Percentiles rank a stretch among this genome's conserved stretches.
These are phyloP conservation scores for Candida ulmi DNA, from an alignment of 805 yeast species.

Conservation along the genomic window DNA sequence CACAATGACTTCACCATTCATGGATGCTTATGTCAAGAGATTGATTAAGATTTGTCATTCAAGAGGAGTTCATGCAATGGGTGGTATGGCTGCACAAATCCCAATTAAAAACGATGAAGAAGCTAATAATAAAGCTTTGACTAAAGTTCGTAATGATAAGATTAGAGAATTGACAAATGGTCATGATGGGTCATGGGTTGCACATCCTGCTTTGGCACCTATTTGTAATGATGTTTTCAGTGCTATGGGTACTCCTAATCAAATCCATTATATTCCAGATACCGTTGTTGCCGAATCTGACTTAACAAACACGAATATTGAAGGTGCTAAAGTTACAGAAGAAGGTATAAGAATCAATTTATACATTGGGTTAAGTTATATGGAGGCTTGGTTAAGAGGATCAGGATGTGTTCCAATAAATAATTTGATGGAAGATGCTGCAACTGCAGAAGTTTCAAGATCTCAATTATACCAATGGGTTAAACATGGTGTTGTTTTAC, in stretches of 20 bases:
- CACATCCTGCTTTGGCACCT: conserved; percentile 77
- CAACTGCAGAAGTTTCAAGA: conserved; percentile 84
- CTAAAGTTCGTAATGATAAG: conserved; percentile 68
- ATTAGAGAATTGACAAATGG: conserved; percentile 72
- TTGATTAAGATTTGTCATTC: conserved; percentile 70
- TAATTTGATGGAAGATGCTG: conserved; percentile 86
- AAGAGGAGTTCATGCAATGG: conserved; percentile 82
- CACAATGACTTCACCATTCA: conserved; percentile 77
- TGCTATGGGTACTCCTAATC: conserved; percentile 81
- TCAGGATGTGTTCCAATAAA: conserved; percentile 84
- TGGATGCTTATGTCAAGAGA: conserved; percentile 72
- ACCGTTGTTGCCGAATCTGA: conserved; percentile 46
- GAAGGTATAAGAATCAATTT: conserved; percentile 67
- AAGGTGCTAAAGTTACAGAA: conserved; percentile 57
- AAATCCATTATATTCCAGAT: conserved; percentile 47
- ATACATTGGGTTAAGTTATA: conserved; percentile 70
- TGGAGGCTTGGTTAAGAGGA: conserved; percentile 85
- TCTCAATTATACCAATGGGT: conserved; percentile 83
- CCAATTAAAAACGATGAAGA: conserved; percentile 70
- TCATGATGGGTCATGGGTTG: conserved; percentile 88
- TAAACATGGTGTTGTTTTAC: conserved; percentile 54
- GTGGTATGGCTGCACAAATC: conserved; percentile 88
- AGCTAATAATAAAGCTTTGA: conserved; percentile 61
- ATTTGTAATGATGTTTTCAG: conserved; percentile 68
- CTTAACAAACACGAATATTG: conserved; percentile 59